Conservation (phyloP, 352 stramenopile genomes). For the Albugo candida region DNA sequence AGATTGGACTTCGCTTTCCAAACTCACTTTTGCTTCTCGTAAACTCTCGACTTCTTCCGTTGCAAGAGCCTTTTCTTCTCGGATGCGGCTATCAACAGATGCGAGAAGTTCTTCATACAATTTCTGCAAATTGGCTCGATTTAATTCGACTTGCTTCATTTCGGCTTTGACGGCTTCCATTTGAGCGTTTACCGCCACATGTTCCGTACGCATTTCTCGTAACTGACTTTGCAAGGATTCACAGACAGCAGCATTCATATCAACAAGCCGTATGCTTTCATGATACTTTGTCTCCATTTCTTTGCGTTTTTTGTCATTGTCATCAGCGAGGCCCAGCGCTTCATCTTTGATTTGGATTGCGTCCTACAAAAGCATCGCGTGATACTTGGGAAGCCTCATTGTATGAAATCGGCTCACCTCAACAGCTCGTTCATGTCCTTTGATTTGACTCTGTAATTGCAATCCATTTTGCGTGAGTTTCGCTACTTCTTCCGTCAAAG, state of each 20-base stretch:
- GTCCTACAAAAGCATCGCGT: background rate
- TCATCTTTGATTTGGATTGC: background rate
- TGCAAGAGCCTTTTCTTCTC: slow-evolving; percentile 17
- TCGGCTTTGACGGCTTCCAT: slow-evolving; percentile 55
- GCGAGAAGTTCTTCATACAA: slow-evolving; percentile 21
- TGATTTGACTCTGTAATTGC: no score
- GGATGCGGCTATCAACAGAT: slow-evolving; percentile 17
- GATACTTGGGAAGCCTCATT: background rate
- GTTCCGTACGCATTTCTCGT: slow-evolving; percentile 46
- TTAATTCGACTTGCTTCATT: slow-evolving; percentile 22
- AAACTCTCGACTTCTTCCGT: slow-evolving; percentile 30
- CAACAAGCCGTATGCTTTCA: slow-evolving; percentile 26
- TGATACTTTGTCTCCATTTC: slow-evolving; percentile 29
- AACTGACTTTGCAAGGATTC: slow-evolving; percentile 55
- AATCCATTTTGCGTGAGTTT: background rate
- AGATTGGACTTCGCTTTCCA: slow-evolving; percentile 55
- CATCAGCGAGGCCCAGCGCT: background rate
- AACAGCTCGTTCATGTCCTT: no score
- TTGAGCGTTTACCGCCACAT: slow-evolving; percentile 59
- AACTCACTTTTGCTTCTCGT: slow-evolving; percentile 49
- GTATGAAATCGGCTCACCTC: no score
- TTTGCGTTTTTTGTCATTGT: slow-evolving; percentile 15
- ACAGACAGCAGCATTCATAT: slow-evolving; percentile 34
- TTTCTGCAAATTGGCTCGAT: slow-evolving; percentile 1
- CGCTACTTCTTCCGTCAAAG: background rate